A percentile compares a stretch with the other conserved stretches of the same genome.
Evolutionary conservation across 2,329 filamentous ascomycete genomes (phyloP).

Genomic region (Achaetomium macrosporum): DNA sequence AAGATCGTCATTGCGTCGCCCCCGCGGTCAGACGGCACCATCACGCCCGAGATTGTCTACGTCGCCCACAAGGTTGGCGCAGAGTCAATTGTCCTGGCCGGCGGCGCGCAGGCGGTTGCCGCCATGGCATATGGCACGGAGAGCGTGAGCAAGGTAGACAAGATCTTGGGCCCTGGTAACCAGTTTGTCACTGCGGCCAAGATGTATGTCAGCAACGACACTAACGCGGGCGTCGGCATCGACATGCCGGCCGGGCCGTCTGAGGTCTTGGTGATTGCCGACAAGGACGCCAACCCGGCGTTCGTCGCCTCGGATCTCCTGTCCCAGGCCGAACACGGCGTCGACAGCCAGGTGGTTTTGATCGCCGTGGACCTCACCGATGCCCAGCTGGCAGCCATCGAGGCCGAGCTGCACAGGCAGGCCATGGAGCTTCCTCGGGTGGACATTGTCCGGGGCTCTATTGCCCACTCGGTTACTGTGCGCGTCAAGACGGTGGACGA

Average conservation of each 20-base stretch:
- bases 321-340: constrained; percentile 92
- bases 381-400: constrained; percentile 70
- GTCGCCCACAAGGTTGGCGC: constrained; percentile 95
- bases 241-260: constrained; percentile 98
- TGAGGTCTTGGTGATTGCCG: constrained; percentile 93
- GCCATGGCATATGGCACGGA: constrained; percentile 97
- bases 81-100: constrained; percentile 90
- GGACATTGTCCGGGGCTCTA: constrained; percentile 85
- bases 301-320: constrained; percentile 94
- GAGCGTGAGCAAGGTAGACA: constrained; percentile 92
- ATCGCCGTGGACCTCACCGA: constrained; percentile 78
- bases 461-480: constrained; percentile 87
- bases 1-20: constrained; percentile 92
- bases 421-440: constrained; percentile 82
- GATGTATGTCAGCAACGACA: constrained; percentile 98
- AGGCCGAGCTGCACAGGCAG: constrained; percentile 84
- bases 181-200: constrained; percentile 98
- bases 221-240: constrained; percentile 88
- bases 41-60: constrained; percentile 97
- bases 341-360: constrained; percentile 90
- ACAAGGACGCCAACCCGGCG: constrained; percentile 79
- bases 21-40: constrained; percentile 78
- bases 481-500: constrained; percentile 64
- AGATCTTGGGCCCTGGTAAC: constrained; percentile 95
- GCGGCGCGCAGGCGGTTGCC: constrained; percentile 90